Evolutionary conservation across 164 flowering plant species (phyloP), one percentile per base, ranked within the genome.

Genomic region (Annona squamosa): DNA sequence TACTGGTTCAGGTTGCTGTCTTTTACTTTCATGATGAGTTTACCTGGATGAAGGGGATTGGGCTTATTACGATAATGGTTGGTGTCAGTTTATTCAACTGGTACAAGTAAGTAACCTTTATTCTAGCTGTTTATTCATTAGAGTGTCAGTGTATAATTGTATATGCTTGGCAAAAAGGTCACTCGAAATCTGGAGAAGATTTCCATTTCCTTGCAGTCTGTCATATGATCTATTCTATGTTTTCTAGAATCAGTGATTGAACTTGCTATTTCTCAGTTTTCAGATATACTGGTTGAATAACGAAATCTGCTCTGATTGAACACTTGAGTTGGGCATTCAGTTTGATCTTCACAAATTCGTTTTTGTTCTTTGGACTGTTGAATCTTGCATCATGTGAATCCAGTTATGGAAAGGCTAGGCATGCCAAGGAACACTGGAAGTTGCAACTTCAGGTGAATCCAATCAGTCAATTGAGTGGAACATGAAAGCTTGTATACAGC

Each of bases 61-160:
- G 99, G 62, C 97, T 95, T 42, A 19, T 85, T 65, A 86, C 76
- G 45, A 95, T 95, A 56, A 90, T 95, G 88, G 19, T 90, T 79
- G 99, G 99, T 77, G 99, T 95, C 75, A 82, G 98, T 80, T 84
- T 95, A 69, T 95, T 93, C 85, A 95, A 95, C 76, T 93, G 93
- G 97, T 95, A 88, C 97, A 95, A 95, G 98, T 93, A 89, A 95
- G 98, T 91, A 26, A 26, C 37, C 37, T 26, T 26, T 26, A 26
- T 26, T 26, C 5, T 18, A 5, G n/a, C 26, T 16, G 13, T 18
- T 16, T 62, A 4, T 62, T 18, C 37, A 13, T 48, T 4, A 48
- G 5, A 48, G 12, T 48, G 12, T 48, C 6, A 48, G 10, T 5
- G 2, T 12, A 48, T 12, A 48, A 48, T 9, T 52, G 13, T 52